Percentiles rank a stretch among this genome's conserved stretches.
Evolutionary conservation across 2,329 filamentous ascomycete species (phyloP).

Genomic region (Microdochium bolleyi): DNA sequence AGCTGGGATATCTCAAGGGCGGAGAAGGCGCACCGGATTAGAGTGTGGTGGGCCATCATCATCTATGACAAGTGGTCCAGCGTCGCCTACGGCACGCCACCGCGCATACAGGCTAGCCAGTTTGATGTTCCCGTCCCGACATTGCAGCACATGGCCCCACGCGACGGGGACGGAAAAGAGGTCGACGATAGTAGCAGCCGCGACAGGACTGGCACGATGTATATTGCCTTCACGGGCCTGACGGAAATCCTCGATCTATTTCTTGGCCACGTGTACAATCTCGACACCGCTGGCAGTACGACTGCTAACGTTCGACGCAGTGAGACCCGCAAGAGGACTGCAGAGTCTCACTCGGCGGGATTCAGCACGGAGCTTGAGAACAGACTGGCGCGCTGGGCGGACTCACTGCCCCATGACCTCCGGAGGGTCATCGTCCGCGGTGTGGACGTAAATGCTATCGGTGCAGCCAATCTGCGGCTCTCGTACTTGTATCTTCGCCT

Average conservation of each 20-base stretch:
- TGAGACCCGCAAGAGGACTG: too few species aligned
- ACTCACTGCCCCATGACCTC: constrained; percentile 25
- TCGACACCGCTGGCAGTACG: too few species aligned
- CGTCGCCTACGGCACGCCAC: constrained; percentile 43
- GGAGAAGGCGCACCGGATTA: constrained; percentile 42
- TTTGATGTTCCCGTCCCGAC: constrained; percentile 40
- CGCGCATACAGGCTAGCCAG: constrained; percentile 33
- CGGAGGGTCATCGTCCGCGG: constrained; percentile 34
- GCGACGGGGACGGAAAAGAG: constrained; percentile 22
- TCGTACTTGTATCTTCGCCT: constrained; percentile 40
- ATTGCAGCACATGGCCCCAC: too few species aligned
- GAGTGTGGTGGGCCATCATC: constrained; percentile 48
- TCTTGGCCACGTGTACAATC: too few species aligned
- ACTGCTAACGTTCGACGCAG: too few species aligned
- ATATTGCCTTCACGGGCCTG: too few species aligned
- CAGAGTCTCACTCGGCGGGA: too few species aligned
- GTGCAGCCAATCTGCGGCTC: constrained; percentile 41
- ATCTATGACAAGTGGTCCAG: constrained; percentile 50
- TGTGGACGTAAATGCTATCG: constrained; percentile 28
- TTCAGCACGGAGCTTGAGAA: constrained; percentile 4
- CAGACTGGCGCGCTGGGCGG: constrained; percentile 24
- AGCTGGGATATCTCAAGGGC: constrained; percentile 31
- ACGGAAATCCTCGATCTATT: too few species aligned
- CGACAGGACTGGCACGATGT: too few species aligned
- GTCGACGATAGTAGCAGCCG: too few species aligned